Percentiles rank a stretch among this genome's conserved stretches.
These are phyloP conservation scores for Vigna mungo DNA, from an alignment of 306 rosid genomes.

Conservation along the genomic window DNA sequence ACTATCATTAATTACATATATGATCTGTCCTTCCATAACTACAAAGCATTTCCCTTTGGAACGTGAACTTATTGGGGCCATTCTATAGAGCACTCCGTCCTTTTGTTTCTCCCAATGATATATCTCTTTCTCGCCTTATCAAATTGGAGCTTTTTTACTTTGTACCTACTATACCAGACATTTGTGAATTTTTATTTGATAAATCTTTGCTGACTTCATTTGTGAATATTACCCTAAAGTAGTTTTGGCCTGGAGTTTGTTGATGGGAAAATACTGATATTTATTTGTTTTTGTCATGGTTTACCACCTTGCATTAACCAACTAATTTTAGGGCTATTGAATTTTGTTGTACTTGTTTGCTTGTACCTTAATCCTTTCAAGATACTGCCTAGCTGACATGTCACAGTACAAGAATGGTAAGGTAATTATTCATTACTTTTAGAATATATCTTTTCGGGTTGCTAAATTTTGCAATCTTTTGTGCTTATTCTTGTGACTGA, in stretches of 20 bases:
- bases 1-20: not conserved
- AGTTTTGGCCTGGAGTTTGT: conserved; percentile 7
- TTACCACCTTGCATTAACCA: not conserved
- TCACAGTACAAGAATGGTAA: conserved; percentile 94
- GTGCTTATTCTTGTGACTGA: not conserved
- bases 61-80: not conserved
- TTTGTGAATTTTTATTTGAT: conserved; percentile 31
- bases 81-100: not conserved
- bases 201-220: conserved; percentile 19
- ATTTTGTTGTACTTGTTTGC: conserved; percentile 33
- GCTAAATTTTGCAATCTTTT: conserved; percentile 3
- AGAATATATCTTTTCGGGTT: conserved; percentile 1
- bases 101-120: not conserved
- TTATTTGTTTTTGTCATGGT: not conserved
- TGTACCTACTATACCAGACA: conserved; percentile 4
- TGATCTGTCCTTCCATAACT: conserved; percentile 3
- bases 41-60: not conserved
- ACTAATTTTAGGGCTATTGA: conserved; percentile 28
- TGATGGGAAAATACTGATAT: not conserved
- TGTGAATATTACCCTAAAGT: conserved; percentile 26
- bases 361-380: conserved; percentile 66
- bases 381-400: conserved; percentile 99
- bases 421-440: conserved; percentile 52
- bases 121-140: conserved; percentile 8
- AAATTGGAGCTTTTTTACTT: conserved; percentile 1